Evolutionary conservation across 768 basidiomycete genomes (phyloP).

Genomic region (Coprinopsis cinerea): DNA sequence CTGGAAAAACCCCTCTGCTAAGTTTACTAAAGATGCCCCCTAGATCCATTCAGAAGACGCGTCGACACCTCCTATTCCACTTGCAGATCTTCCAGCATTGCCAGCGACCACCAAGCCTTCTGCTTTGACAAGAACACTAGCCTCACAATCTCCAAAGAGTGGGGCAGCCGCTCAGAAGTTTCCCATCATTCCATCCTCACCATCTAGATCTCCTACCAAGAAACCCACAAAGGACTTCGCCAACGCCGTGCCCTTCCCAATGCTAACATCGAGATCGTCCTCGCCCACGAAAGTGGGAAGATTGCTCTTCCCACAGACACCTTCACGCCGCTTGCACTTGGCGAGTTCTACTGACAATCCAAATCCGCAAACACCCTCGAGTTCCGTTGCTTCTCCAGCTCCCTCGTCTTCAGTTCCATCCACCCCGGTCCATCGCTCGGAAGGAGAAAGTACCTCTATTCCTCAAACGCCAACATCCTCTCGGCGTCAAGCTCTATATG

Average conservation of each 20-base stretch:
- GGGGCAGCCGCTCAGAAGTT: slow-evolving; percentile 36
- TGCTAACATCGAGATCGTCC: slow-evolving; percentile 29
- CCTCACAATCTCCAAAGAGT: slow-evolving; percentile 69
- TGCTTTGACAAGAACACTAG: slow-evolving; percentile 62
- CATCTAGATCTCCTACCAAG: slow-evolving; percentile 38
- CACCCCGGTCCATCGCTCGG: slow-evolving; percentile 63
- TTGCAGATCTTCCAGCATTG: slow-evolving; percentile 61
- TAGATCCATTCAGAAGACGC: slow-evolving; percentile 46
- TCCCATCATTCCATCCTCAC: slow-evolving; percentile 35
- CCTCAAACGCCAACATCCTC: slow-evolving; percentile 63
- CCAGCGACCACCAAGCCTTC: slow-evolving; percentile 50
- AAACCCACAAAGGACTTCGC: slow-evolving; percentile 31
- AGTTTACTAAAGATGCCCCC: slow-evolving; percentile 6
- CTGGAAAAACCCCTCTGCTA: neutral
- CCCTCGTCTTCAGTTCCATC: slow-evolving; percentile 41
- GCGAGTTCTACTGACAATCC: slow-evolving; percentile 30
- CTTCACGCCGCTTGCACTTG: slow-evolving; percentile 27
- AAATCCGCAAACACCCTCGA: slow-evolving; percentile 41
- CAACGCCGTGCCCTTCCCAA: slow-evolving; percentile 49
- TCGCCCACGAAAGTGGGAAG: slow-evolving; percentile 46
- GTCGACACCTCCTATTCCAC: slow-evolving; percentile 53
- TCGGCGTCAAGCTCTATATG: slow-evolving; percentile 73
- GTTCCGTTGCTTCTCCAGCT: slow-evolving; percentile 25
- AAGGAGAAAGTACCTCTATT: slow-evolving; percentile 45
- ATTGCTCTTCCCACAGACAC: slow-evolving; percentile 58